Evolutionary conservation across 176 grass and related monocot species (phyloP).

Genomic region (Alloteropsis semialata): DNA sequence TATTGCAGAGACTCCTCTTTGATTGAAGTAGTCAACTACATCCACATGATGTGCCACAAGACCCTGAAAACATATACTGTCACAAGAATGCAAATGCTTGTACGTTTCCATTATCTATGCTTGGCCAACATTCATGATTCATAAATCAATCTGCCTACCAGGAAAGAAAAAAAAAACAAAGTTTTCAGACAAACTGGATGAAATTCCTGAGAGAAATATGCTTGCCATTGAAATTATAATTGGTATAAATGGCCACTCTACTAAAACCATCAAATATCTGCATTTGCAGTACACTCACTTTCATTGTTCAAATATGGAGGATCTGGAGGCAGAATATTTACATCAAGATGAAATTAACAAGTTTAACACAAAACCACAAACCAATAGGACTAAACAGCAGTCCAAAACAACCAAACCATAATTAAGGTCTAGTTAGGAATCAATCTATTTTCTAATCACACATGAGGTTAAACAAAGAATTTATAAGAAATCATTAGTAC

Average conservation of each 20-base stretch:
- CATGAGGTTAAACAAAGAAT: neutral
- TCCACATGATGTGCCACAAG: slow-evolving; percentile 55
- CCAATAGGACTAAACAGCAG: neutral
- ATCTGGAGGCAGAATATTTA: neutral
- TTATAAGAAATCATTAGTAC: neutral
- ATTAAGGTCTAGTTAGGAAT: neutral
- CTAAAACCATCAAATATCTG: neutral
- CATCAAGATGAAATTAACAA: neutral
- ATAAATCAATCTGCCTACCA: neutral
- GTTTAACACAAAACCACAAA: neutral
- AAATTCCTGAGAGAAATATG: slow-evolving; percentile 11
- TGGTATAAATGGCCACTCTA: neutral
- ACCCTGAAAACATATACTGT: slow-evolving; percentile 51
- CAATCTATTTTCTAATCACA: neutral
- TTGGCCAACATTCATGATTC: slow-evolving; percentile 7
- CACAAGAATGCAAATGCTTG: neutral
- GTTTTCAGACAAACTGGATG: neutral
- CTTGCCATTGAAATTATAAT: neutral
- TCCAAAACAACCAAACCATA: neutral
- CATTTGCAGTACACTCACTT: neutral
- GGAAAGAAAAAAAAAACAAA: neutral
- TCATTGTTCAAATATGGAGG: neutral
- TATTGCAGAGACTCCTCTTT: slow-evolving; percentile 64
- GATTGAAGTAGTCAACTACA: slow-evolving; percentile 68
- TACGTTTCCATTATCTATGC: neutral